These are phyloP conservation scores for Termitomyces sp. DNA, from an alignment of 1,284 basidiomycete genomes.

Conservation along the genomic window DNA sequence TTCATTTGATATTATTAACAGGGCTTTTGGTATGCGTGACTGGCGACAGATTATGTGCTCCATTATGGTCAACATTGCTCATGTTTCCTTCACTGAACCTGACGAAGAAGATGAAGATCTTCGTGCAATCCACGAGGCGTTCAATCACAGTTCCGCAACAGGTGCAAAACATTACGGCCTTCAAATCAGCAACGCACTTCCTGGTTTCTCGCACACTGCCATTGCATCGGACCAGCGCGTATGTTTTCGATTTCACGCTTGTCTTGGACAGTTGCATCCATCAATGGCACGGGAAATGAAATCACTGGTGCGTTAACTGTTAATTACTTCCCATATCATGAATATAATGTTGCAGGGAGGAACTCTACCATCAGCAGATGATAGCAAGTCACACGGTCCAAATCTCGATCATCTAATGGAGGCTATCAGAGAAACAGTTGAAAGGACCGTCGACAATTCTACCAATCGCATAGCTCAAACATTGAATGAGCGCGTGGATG, in stretches of 20 bases:
- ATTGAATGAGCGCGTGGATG: too few species aligned
- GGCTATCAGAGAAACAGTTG: too few species aligned
- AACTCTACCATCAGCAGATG: too few species aligned
- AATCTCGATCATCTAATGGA: too few species aligned
- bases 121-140: neutral
- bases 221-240: slow-evolving; percentile 4
- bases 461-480: too few species aligned
- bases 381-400: too few species aligned
- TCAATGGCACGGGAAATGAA: neutral
- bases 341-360: too few species aligned
- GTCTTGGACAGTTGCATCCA: neutral
- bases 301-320: too few species aligned
- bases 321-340: too few species aligned
- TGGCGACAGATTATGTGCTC: neutral
- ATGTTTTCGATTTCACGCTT: neutral
- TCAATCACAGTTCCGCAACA: neutral
- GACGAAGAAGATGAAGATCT: slow-evolving; percentile 2
- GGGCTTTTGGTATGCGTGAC: neutral
- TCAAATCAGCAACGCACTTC: neutral
- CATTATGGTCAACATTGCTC: neutral
- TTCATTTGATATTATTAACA: too few species aligned
- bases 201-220: neutral
- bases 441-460: too few species aligned
- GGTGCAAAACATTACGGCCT: neutral
- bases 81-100: neutral